Evolutionary conservation across 148 eudicot species (phyloP), one percentile per base, ranked within the genome.

Genomic region (Chenopodium formosanum): DNA sequence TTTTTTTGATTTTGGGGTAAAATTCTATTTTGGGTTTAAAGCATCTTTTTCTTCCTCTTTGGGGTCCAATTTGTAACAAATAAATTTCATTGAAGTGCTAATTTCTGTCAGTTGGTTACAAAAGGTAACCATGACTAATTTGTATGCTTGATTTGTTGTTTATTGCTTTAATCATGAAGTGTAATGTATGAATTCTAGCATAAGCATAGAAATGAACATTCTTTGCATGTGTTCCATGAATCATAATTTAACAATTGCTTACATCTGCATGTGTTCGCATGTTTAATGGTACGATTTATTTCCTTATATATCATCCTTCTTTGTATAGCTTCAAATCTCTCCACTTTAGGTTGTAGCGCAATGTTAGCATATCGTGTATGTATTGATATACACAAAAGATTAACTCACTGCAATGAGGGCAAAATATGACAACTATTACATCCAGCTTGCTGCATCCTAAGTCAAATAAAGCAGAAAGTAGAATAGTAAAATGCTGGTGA

Each of bases 181-280:
- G 60, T 46, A 56, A 56, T 56, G 62, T 56, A 56, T 52, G 62
- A 56, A 14, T 3, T 56, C 4, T 56, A 23, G 64, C 48, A 52
- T 47, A 32, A 19, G 52, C 13, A 73, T 60, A 46, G n/a, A 2
- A 60, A 25, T 56, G 31, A 0, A 22, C 13, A 7, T 70, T 79
- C n/a, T n/a, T 80, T 80, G 77, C 82, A 80, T 71, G 75, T 70
- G 68, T 5, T 50, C 19, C 23, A 12, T 40, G 23, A 44, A 23
- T 7, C 40, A 1, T 68, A 68, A 40, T 23, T 25, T 29, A 3
- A 27, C 7, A 68, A 14, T 13, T 53, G 14, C 5, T 67, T 67
- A 67, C 37, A 67, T 11, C 40, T 29, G 37, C 2, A 27, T 4
- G 17, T 13, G 62, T 12, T 29, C 8, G 0, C 16, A 37, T 27